Evolutionary conservation across 108 stramenopile genomes (phyloP), one percentile per base, ranked within the genome.

Genomic region (Conticribra weissflogii): DNA sequence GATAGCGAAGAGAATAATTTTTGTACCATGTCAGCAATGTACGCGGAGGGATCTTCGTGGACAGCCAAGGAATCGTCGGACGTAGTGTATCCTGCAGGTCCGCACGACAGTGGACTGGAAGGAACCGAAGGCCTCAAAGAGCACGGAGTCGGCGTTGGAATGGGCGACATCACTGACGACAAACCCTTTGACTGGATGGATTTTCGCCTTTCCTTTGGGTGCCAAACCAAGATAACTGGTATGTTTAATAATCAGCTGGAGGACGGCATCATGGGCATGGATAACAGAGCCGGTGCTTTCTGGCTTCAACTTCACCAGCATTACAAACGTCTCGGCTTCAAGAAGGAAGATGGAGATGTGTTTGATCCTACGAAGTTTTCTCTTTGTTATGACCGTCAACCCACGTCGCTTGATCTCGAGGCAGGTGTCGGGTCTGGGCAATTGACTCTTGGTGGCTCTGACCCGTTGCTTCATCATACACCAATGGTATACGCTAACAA

Each of bases 221-320:
- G 98, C 82, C 97, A 97, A 71, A 84, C 79, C 23, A 68, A 52
- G 54, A 86, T 89, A 30, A 95, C 94, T 22, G 96, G 96, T 21
- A 69, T 96, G 19, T 97, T 97, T 83, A 74, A 74, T 23, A 93
- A 90, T 17, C 96, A 96, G 62, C 67, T 96, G 25, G 97, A 91
- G 21, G 90, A 96, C 70, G 97, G 96, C 1, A 97, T 98, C 61
- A 89, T 97, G 94, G 97, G 86, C 3, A 84, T 87, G 84, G 78
- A 80, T 47, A 68, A 66, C 57, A 66, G 72, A 1, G 18, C 59
- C 4, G 59, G 60, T 3, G 46, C 83, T 2, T 87, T 83, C 71
- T 88, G 85, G 85, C 33, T 63, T 12, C 92, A 93, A 74, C 76
- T 89, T 67, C 81, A 63, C 25, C 52, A 81, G 7, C 68, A 76